Evolutionary conservation across 768 basidiomycete species (phyloP).

Genomic region (Lactifluus pinguis): DNA sequence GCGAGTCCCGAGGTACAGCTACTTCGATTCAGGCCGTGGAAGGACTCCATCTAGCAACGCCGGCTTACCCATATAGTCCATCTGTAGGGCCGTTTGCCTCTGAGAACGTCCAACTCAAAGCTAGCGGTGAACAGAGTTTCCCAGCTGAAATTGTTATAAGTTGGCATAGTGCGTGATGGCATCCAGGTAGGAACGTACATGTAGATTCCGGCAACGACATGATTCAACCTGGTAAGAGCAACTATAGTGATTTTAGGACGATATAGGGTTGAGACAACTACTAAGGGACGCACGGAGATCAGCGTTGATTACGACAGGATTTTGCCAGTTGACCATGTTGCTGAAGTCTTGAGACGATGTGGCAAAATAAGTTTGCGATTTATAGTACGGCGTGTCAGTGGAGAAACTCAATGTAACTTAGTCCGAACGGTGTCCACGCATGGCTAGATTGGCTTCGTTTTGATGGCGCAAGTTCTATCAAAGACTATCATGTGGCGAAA

Average conservation of each 20-base stretch:
- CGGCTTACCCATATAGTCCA: conserved; percentile 7
- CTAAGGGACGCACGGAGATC: background rate
- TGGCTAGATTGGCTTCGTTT: background rate
- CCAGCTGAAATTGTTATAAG: background rate
- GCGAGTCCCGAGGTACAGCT: conserved; percentile 10
- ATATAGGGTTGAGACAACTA: background rate
- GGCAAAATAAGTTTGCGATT: background rate
- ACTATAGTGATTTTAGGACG: background rate
- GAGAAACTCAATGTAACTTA: too few relatives aligned
- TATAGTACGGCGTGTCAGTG: background rate
- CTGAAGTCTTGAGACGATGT: background rate
- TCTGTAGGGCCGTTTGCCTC: conserved; percentile 7
- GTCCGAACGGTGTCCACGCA: background rate
- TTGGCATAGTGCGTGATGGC: background rate
- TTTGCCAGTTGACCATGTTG: conserved; percentile 7
- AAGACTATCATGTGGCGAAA: background rate
- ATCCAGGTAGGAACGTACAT: background rate
- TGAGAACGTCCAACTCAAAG: background rate
- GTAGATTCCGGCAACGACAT: background rate
- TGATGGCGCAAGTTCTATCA: background rate
- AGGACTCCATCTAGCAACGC: background rate
- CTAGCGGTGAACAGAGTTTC: background rate
- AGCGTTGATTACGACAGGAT: background rate
- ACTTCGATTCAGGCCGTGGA: background rate
- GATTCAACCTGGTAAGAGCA: background rate